Base-by-base conservation (phyloP, 148 eudicot species). In the Vaccinium darrowii region DNA sequence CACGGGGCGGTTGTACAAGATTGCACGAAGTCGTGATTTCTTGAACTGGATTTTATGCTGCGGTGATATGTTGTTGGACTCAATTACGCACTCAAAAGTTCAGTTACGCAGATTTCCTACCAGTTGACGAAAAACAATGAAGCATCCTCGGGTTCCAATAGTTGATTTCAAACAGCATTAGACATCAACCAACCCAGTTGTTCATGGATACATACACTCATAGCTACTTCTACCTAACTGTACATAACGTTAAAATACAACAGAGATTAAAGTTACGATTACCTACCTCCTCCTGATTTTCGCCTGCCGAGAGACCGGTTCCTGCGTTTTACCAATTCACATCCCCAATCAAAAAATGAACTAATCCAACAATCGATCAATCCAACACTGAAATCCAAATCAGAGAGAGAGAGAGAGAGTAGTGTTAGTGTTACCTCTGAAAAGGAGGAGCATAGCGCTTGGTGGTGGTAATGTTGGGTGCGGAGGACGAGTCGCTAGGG, bases 371-470 rank as follows among this genome's bases (percentile, higher is more conserved):
- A 18, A 82, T 56, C 21, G 13, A 74, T 56, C 60, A 15, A 53
- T 6, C 58, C 74, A 69, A 27, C 74, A 69, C 74, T 69, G 39
- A 69, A 51, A 65, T 53, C 15, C 16, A 63, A 60, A 15, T 51
- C 74, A 13, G 27, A 10, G 13, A 82, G 49, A 77, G 82, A 53
- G 73, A 77, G 49, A 33, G 67, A 23, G 81, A 80, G 18, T 27
- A 27, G 39, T 25, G 15, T 43, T 43, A 43, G 36, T 27, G 57
- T 52, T 73, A 90, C 92, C 92, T 88, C 82, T 90, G 92, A 79
- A 87, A 88, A 78, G 92, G 92, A 25, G 90, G 92, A 54, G 90
- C 89, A 81, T 90, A 90, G 21, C 92, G 92, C 81, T 88, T 90
- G 86, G 89, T 84, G 85, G 90, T 84, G 84, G 89, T 84, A 56